Percentiles rank a stretch among this genome's conserved stretches.
Conservation (phyloP, 2,329 filamentous ascomycete genomes). For the Trichophyton rubrum region DNA sequence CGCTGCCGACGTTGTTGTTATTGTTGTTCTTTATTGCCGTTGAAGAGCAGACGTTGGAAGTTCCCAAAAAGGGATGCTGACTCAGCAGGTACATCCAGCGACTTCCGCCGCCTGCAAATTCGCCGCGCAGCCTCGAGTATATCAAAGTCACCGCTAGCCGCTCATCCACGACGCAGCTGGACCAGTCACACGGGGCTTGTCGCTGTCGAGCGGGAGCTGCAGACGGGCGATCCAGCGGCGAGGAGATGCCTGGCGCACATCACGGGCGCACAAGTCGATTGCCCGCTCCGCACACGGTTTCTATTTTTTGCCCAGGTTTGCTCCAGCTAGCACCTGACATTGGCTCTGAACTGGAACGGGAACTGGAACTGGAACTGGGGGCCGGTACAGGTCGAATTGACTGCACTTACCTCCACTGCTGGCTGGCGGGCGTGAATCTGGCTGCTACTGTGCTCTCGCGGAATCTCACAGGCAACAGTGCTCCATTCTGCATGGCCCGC, state of each 20-base stretch:
- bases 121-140: background rate
- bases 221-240: background rate
- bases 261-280: background rate
- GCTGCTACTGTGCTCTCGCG: background rate
- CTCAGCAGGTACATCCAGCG: background rate
- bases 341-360: background rate
- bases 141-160: background rate
- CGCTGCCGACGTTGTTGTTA: too few relatives aligned
- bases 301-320: background rate
- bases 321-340: background rate
- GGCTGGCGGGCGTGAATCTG: background rate
- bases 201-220: background rate
- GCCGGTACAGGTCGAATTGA: background rate
- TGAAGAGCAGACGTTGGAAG: background rate
- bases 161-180: background rate
- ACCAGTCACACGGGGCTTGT: background rate
- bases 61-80: background rate
- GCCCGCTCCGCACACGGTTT: background rate
- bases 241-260: background rate
- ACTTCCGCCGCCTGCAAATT: background rate
- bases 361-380: background rate
- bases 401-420: background rate
- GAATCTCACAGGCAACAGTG: background rate
- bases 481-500: background rate
- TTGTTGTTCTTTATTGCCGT: background rate